These are phyloP conservation scores for Phytopythium kandeliae DNA, from an alignment of 352 stramenopile genomes.

Conservation along the genomic window DNA sequence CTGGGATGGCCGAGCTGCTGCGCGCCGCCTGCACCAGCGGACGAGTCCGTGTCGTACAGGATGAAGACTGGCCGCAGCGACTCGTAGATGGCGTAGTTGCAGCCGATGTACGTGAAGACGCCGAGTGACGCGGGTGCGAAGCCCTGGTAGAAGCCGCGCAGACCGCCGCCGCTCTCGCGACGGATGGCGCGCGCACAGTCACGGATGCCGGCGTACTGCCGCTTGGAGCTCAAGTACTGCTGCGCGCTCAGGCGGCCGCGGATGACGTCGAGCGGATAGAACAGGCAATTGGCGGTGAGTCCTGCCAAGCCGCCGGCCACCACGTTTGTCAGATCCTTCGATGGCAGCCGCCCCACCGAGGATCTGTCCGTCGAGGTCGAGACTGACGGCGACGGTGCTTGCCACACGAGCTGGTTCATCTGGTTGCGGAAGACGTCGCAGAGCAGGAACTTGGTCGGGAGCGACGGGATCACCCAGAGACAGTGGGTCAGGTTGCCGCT, in stretches of 20 bases:
- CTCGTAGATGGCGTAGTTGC: constrained; percentile 83
- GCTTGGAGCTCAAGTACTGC: constrained; percentile 43
- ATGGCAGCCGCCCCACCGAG: constrained; percentile 3
- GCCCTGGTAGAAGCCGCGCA: constrained; percentile 66
- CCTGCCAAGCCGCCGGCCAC: constrained; percentile 58
- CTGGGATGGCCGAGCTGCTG: constrained; percentile 59
- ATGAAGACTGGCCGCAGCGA: constrained; percentile 74
- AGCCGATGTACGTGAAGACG: constrained; percentile 79
- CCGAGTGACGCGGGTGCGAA: constrained; percentile 66
- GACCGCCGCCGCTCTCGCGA: constrained; percentile 26
- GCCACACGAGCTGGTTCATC: constrained; percentile 15
- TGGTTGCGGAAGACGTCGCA: constrained; percentile 68
- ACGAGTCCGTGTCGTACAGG: constrained; percentile 59
- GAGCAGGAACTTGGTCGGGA: constrained; percentile 75
- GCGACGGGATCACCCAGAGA: constrained; percentile 74
- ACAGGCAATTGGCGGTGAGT: constrained; percentile 56
- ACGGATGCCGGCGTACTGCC: constrained; percentile 42
- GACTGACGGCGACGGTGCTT: constrained; percentile 2
- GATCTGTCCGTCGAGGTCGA: not conserved
- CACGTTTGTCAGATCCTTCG: constrained; percentile 48
- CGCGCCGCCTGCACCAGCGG: constrained; percentile 20
- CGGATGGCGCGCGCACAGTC: constrained; percentile 51
- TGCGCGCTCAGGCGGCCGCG: constrained; percentile 68
- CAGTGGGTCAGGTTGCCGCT: constrained; percentile 79
- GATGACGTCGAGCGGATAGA: constrained; percentile 79